These are phyloP conservation scores for Magnolia officinalis DNA, from an alignment of 164 flowering plant species.

Conservation along the genomic window DNA sequence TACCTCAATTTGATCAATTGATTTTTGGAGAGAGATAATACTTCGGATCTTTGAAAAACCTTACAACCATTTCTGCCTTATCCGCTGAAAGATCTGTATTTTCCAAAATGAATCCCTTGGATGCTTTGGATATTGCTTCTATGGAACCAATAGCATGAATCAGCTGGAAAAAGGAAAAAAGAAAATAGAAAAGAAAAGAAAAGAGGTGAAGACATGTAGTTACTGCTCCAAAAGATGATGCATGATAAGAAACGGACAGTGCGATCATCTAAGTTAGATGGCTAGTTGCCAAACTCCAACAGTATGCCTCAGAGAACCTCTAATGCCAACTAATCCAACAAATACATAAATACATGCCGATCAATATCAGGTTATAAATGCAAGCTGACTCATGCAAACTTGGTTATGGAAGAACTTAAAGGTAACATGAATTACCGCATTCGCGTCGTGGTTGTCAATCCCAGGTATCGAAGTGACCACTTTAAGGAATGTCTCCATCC, in stretches of 20 bases:
- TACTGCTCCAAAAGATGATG: not conserved
- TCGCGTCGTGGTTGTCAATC: slow-evolving; percentile 79
- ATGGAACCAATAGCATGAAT: slow-evolving; percentile 83
- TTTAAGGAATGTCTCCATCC: slow-evolving; percentile 55
- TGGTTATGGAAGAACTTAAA: not conserved
- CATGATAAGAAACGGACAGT: not conserved
- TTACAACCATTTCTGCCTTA: slow-evolving; percentile 63
- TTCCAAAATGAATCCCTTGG: slow-evolving; percentile 60
- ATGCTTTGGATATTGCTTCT: slow-evolving; percentile 84
- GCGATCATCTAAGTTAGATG: too few relatives aligned
- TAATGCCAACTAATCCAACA: not conserved
- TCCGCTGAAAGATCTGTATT: slow-evolving; percentile 86
- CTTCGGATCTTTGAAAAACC: slow-evolving; percentile 81
- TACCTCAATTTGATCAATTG: slow-evolving; percentile 9
- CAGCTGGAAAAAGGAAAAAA: slow-evolving; percentile 42
- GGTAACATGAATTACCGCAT: slow-evolving; percentile 46
- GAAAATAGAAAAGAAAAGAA: not conserved
- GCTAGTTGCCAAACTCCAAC: too few relatives aligned
- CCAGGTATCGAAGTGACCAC: slow-evolving; percentile 79
- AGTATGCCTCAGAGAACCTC: too few relatives aligned
- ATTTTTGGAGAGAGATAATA: slow-evolving; percentile 50
- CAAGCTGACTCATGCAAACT: not conserved
- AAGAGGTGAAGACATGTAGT: not conserved
- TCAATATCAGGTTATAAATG: not conserved
- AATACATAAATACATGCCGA: not conserved